Conservation (phyloP, 1,139 yeast species). For the Cylindricascospora bacillispora region DNA sequence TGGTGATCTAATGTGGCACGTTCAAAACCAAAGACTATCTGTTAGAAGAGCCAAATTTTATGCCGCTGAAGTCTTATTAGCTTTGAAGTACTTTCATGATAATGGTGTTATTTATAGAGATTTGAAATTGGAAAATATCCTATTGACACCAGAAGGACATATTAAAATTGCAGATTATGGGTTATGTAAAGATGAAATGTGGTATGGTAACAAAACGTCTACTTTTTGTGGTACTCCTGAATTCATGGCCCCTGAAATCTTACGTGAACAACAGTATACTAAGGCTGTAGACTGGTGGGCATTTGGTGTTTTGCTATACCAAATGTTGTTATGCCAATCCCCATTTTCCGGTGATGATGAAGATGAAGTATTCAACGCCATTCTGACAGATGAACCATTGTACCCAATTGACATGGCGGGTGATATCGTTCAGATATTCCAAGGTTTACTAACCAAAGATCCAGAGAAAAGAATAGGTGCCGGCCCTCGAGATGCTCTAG, state of each 20-base stretch:
- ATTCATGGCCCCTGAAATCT: constrained; percentile 97
- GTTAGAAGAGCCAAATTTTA: constrained; percentile 89
- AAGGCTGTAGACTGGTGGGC: constrained; percentile 99
- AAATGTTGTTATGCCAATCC: constrained; percentile 90
- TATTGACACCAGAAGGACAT: constrained; percentile 85
- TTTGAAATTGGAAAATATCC: constrained; percentile 84
- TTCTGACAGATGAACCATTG: constrained; percentile 90
- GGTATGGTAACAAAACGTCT: constrained; percentile 79
- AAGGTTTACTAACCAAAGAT: constrained; percentile 80
- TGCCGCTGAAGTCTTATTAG: constrained; percentile 90
- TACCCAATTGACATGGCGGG: constrained; percentile 97
- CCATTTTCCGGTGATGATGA: constrained; percentile 98
- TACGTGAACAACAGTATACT: constrained; percentile 83
- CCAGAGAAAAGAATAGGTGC: constrained; percentile 76
- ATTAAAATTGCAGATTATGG: constrained; percentile 96
- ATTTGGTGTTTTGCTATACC: constrained; percentile 88
- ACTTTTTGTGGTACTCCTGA: constrained; percentile 99
- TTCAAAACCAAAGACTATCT: constrained; percentile 81
- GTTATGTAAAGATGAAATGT: constrained; percentile 91
- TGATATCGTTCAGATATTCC: constrained; percentile 88
- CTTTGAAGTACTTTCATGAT: constrained; percentile 85
- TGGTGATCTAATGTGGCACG: constrained; percentile 99
- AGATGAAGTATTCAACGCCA: constrained; percentile 97
- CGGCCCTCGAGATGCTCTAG: constrained; percentile 78
- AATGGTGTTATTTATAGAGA: constrained; percentile 95